Percentiles rank a stretch among this genome's conserved stretches.
phyloP scores from a whole-genome alignment of 768 basidiomycete genomes.

The Rhizopogon vesiculosus region DNA sequence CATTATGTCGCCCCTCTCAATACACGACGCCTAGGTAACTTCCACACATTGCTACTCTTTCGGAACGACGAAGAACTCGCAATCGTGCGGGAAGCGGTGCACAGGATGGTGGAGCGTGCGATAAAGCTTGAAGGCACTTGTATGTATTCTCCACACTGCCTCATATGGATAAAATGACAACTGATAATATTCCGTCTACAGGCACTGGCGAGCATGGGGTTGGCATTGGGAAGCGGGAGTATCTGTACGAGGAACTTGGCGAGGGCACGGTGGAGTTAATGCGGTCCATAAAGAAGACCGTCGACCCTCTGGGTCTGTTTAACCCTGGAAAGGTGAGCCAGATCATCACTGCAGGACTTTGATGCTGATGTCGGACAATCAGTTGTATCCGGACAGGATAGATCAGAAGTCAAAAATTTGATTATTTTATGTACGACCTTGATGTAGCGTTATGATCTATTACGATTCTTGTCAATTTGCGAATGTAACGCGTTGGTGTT shows the following conservation, averaged over 20 bases:
- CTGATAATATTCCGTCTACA: constrained; percentile 14
- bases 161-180: neutral
- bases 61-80: constrained; percentile 48
- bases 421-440: neutral
- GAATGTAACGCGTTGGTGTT: too few relatives aligned
- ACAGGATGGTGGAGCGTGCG: constrained; percentile 62
- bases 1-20: neutral
- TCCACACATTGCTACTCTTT: constrained; percentile 53
- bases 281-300: constrained; percentile 70
- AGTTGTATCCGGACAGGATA: constrained; percentile 5
- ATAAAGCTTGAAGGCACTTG: constrained; percentile 73
- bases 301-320: constrained; percentile 74
- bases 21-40: constrained; percentile 32
- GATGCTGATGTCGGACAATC: neutral
- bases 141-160: constrained; percentile 21
- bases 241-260: constrained; percentile 79
- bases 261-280: constrained; percentile 78
- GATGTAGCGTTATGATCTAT: neutral
- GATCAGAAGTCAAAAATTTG: neutral
- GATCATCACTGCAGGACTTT: neutral
- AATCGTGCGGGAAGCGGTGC: constrained; percentile 40
- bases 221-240: constrained; percentile 79
- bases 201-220: constrained; percentile 86
- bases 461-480: too few relatives aligned
- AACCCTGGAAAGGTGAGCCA: constrained; percentile 78